Conservation (phyloP, 2,329 filamentous ascomycete genomes). For the Sclerotinia sclerotiorum region DNA sequence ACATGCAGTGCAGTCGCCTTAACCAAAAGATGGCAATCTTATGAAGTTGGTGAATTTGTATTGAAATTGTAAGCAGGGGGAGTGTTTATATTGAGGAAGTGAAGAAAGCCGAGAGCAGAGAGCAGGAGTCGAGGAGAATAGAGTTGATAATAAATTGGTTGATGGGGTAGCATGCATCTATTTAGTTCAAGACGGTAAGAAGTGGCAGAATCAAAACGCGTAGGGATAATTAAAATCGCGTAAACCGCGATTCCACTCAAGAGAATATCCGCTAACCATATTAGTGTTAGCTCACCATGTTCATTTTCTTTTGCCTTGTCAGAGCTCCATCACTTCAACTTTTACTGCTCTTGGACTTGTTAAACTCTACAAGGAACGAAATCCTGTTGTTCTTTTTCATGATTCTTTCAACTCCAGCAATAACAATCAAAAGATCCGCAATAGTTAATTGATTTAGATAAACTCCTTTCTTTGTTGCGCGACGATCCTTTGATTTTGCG, state of each 20-base stretch:
- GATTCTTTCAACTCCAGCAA: not conserved
- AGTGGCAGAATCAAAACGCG: not conserved
- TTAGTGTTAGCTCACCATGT: not conserved
- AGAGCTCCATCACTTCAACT: conserved; percentile 3
- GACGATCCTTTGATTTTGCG: conserved; percentile 7
- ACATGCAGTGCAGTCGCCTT: not conserved
- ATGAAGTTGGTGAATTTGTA: not conserved
- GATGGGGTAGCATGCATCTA: conserved; percentile 11
- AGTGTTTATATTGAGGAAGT: not conserved
- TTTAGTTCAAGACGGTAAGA: conserved; percentile 6
- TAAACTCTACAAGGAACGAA: not conserved
- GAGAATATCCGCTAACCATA: not conserved
- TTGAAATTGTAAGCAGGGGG: not conserved
- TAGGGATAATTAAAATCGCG: conserved; percentile 10
- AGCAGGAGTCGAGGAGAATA: not conserved
- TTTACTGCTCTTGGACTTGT: not conserved
- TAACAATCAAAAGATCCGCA: not conserved
- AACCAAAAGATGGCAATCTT: conserved; percentile 8
- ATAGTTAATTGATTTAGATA: not conserved
- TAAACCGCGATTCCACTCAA: conserved; percentile 19
- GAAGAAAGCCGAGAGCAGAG: not conserved
- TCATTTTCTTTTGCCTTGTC: conserved; percentile 2
- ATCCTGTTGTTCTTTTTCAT: not conserved
- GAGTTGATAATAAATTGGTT: conserved; percentile 17
- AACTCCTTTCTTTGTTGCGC: conserved; percentile 17